Conservation (phyloP, 2,329 filamentous ascomycete genomes). For the Harringtonia aguacate region DNA sequence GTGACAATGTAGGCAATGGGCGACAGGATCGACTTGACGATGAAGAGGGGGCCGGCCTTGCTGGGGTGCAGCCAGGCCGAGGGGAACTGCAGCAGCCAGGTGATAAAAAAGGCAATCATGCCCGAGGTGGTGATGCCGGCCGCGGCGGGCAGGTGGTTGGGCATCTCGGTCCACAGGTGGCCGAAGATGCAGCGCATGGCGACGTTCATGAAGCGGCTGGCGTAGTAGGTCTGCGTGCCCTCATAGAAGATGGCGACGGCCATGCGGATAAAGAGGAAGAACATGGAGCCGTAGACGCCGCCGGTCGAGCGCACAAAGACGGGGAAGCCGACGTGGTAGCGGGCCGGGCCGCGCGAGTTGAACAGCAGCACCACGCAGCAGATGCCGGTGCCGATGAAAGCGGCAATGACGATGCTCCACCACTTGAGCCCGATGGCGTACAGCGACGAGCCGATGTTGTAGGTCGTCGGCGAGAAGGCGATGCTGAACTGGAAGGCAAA, state of each 20-base stretch:
- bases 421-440: constrained; percentile 3
- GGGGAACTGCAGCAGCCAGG: constrained; percentile 24
- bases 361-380: constrained; percentile 3
- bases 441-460: constrained; percentile 3
- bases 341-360: constrained; percentile 6
- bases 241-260: constrained; percentile 10
- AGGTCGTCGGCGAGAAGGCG: constrained; percentile 3
- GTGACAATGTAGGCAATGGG: constrained; percentile 14
- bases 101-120: constrained; percentile 26
- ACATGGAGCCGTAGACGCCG: constrained; percentile 8
- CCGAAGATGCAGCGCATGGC: constrained; percentile 11
- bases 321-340: constrained; percentile 11
- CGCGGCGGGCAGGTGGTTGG: constrained; percentile 19
- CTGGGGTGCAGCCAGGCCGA: constrained; percentile 21
- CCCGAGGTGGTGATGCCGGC: constrained; percentile 22
- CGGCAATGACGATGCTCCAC: constrained; percentile 3
- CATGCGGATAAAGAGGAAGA: constrained; percentile 8
- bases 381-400: constrained; percentile 1
- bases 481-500: constrained; percentile 5
- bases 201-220: constrained; percentile 8
- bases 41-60: constrained; percentile 22
- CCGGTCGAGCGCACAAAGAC: constrained; percentile 4
- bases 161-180: constrained; percentile 8
- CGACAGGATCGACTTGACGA: constrained; percentile 18
- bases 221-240: constrained; percentile 10